Evolutionary conservation across 2,329 filamentous ascomycete genomes (phyloP), one percentile per base, ranked within the genome.

Genomic region (Monilinia fructicola): DNA sequence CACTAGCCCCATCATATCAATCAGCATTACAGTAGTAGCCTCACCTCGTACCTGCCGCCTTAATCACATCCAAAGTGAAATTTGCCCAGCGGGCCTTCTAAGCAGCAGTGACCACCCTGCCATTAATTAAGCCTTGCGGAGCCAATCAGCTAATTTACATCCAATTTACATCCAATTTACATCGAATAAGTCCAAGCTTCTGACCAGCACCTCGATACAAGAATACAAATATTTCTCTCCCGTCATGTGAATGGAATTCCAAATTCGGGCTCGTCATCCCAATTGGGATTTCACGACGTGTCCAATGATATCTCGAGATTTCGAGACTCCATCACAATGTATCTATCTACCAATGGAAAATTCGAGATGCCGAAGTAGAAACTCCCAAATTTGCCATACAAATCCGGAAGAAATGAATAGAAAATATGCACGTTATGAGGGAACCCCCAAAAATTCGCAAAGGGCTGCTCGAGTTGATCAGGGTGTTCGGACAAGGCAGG

Each of bases 11-110:
- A 46, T 50, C 26, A 38, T 26, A 58, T 58, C n/a, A 28, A 54
- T 56, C 28, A 56, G 53, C 62, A 38, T 26, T 58, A 58, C 28
- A 56, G 53, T 52, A 38, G 21, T 58, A 58, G 62, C 52, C 48
- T 42, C 60, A 42, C n/a, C 21, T 42, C 48, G 59, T 42, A 62
- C 48, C 48, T 62, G 56, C 42, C 46, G 48, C 59, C 44, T 40
- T 54, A 38, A 38, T 26, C 48, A 62, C 59, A 54, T 23, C 44
- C 42, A 14, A 40, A 11, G 11, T 2, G 38, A 40, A 61, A 52
- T 11, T 5, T 26, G 14, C n/a, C 48, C 14, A 26, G 48, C 23
- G n/a, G 10, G n/a, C 46, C 44, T 63, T 54, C 50, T 42, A 63
- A 63, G 52, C 23, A 53, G 48, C 35, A 44, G 44, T 54, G 60